Conservation (phyloP, 2,329 filamentous ascomycete species). For the Aspergillus novoparasiticus region DNA sequence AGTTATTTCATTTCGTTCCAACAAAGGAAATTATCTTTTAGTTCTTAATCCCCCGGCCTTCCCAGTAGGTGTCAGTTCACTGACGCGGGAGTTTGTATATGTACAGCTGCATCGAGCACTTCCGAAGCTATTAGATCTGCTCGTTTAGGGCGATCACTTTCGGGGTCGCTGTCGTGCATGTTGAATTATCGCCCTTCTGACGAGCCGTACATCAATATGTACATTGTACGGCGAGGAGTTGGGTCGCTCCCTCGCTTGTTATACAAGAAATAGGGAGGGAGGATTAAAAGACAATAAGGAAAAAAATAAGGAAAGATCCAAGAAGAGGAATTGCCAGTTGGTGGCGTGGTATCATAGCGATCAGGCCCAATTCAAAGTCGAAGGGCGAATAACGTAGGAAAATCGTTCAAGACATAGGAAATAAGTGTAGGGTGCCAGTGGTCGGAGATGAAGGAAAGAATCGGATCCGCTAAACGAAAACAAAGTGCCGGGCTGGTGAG, state of each 20-base stretch:
- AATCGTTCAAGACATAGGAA: slow-evolving; percentile 24
- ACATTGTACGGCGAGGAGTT: slow-evolving; percentile 30
- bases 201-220: slow-evolving; percentile 30
- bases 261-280: slow-evolving; percentile 32
- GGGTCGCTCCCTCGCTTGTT: slow-evolving; percentile 25
- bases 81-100: slow-evolving; percentile 29
- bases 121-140: slow-evolving; percentile 12
- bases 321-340: slow-evolving; percentile 29
- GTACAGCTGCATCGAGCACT: slow-evolving; percentile 34
- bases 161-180: slow-evolving; percentile 16
- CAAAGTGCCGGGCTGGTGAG: background rate
- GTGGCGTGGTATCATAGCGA: slow-evolving; percentile 27
- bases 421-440: slow-evolving; percentile 16
- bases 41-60: slow-evolving; percentile 20
- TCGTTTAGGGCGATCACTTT: slow-evolving; percentile 12
- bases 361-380: slow-evolving; percentile 17
- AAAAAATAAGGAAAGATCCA: slow-evolving; percentile 29
- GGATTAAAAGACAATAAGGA: slow-evolving; percentile 37
- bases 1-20: slow-evolving; percentile 22
- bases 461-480: slow-evolving; percentile 6
- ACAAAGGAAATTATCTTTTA: slow-evolving; percentile 35
- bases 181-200: slow-evolving; percentile 20
- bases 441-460: slow-evolving; percentile 16
- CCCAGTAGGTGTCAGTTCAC: slow-evolving; percentile 27
- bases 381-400: slow-evolving; percentile 16